phyloP scores from a whole-genome alignment of 208 protist genomes.

The Leishmania gerbilli region DNA sequence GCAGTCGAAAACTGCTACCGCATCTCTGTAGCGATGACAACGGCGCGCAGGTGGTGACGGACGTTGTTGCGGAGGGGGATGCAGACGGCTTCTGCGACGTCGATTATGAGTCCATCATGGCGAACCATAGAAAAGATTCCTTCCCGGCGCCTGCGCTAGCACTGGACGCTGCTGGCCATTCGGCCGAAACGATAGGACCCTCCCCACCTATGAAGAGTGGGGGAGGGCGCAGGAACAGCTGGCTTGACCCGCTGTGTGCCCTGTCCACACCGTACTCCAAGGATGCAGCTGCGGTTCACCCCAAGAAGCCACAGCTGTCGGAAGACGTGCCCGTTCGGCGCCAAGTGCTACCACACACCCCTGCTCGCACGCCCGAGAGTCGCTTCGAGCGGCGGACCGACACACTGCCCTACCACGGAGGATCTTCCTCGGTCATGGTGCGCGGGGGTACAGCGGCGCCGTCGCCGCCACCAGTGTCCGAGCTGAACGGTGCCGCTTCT shows the following conservation, averaged over 20 bases:
- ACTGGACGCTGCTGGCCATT: not conserved
- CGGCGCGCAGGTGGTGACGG: not conserved
- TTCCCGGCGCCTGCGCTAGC: slow-evolving; percentile 1
- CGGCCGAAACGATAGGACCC: not conserved
- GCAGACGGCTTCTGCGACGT: slow-evolving; percentile 24
- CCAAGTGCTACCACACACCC: slow-evolving; percentile 25
- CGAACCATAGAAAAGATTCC: not conserved
- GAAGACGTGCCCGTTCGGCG: not conserved
- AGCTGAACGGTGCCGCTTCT: not conserved
- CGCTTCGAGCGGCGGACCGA: slow-evolving; percentile 5
- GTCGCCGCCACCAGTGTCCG: not conserved
- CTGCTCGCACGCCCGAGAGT: slow-evolving; percentile 4
- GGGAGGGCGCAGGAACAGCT: not conserved
- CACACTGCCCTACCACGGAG: slow-evolving; percentile 1
- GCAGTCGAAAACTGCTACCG: slow-evolving; percentile 7
- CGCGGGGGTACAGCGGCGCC: slow-evolving; percentile 12
- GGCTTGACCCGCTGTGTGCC: slow-evolving; percentile 19
- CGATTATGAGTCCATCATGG: slow-evolving; percentile 1
- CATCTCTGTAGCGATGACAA: not conserved
- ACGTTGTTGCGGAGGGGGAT: not conserved
- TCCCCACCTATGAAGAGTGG: not conserved
- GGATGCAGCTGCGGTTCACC: not conserved
- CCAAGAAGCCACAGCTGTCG: not conserved
- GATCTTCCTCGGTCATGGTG: slow-evolving; percentile 6
- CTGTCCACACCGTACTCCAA: slow-evolving; percentile 1